A percentile compares a stretch with the other conserved stretches of the same genome.
Conservation (phyloP, 2,329 filamentous ascomycete genomes). For the Alternaria postmessia region DNA sequence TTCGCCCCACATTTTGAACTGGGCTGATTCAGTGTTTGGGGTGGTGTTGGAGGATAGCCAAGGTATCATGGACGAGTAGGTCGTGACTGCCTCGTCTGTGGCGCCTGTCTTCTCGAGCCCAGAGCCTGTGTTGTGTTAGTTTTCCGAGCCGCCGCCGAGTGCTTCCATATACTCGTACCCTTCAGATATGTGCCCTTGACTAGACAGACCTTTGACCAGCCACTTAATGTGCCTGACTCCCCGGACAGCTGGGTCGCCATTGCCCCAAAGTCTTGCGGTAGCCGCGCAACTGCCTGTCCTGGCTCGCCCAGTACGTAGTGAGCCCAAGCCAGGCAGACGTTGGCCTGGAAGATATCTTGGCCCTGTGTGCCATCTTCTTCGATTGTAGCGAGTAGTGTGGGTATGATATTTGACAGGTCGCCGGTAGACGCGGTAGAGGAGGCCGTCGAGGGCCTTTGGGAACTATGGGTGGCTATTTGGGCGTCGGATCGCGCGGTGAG, state of each 20-base stretch:
- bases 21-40: constrained; percentile 57
- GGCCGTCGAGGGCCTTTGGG: constrained; percentile 53
- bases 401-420: constrained; percentile 47
- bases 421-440: constrained; percentile 46
- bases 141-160: not conserved
- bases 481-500: constrained; percentile 58
- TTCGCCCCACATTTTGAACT: constrained; percentile 81
- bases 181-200: constrained; percentile 81
- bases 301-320: constrained; percentile 81
- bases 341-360: constrained; percentile 76
- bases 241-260: constrained; percentile 32
- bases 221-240: constrained; percentile 58
- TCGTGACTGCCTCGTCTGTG: constrained; percentile 67
- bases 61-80: constrained; percentile 72
- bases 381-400: constrained; percentile 51
- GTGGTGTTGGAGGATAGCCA: constrained; percentile 67
- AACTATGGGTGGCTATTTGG: constrained; percentile 54
- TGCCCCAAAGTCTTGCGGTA: constrained; percentile 68
- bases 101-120: constrained; percentile 55
- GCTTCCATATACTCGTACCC: constrained; percentile 57
- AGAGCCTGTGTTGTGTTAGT: constrained; percentile 49
- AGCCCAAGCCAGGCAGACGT: constrained; percentile 84
- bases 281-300: constrained; percentile 63
- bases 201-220: constrained; percentile 84
- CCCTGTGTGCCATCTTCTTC: constrained; percentile 52